Base-by-base conservation (phyloP, 352 stramenopile species). In the Globisporangium ultimum region DNA sequence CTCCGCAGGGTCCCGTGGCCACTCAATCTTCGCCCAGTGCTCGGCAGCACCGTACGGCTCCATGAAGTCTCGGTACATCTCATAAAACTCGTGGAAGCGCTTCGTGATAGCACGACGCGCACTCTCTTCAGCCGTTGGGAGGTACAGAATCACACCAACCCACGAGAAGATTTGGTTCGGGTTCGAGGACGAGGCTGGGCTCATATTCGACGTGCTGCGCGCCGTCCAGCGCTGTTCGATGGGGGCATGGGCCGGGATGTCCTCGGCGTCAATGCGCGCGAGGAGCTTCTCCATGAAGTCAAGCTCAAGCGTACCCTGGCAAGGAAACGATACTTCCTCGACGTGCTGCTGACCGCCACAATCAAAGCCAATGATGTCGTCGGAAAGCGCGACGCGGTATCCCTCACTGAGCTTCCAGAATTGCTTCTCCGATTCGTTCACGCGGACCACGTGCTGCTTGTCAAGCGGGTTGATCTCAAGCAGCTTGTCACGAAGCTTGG, bases 221-320 rank as follows among this genome's bases (percentile, higher is more conserved):
- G 91, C 76, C 1, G 94, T 97, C 97, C 97, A 99, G 20, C 97
- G 85, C 73, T 99, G 97, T 74, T 99, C 97, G 61, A 99, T 99
- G 0, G 97, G 97, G 38, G 93, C 84, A 56, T 96, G 96, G 10
- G 97, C 96, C 2, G 97, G 92, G 48, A 99, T 92, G 32, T 88
- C 76, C n/a, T 90, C 72, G 0, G 75, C 71, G 67, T 98, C 89
- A 63, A 99, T 98, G 38, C 95, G 74, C 63, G 84, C 64, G 10
- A 99, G 74, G 15, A 99, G 71, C 21, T 93, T 76, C 61, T 96
- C 74, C 70, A 99, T 91, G 61, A 98, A 98, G 52, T 97, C 80
- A 10, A 98, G 86, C 47, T 98, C 97, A 20, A 83, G 53, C 38
- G 68, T 93, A 21, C 65, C 81, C 49, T 66, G 56, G 65, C 79